Conservation (phyloP, 129 eudicot genomes). For the Rutidosis leptorrhynchoides region DNA sequence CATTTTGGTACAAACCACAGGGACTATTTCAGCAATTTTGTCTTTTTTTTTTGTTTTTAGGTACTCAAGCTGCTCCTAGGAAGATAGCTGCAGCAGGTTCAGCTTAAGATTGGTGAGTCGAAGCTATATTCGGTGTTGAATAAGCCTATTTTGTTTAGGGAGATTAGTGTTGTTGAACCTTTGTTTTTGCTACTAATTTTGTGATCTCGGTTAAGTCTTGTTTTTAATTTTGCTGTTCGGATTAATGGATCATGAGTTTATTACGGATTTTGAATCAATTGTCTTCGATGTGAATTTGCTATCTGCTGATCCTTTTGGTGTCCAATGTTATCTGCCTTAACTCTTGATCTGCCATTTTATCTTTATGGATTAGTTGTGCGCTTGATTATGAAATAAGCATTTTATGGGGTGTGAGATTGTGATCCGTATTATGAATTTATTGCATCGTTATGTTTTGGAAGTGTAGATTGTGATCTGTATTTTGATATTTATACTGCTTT, state of each 20-base stretch:
- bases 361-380: too few species aligned
- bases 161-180: slow-evolving; percentile 11
- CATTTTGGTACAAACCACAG: too few species aligned
- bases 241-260: not conserved
- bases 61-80: slow-evolving; percentile 66
- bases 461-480: too few species aligned
- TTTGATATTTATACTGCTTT: too few species aligned
- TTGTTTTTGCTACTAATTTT: slow-evolving; percentile 4
- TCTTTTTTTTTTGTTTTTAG: too few species aligned
- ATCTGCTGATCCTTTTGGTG: not conserved
- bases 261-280: not conserved
- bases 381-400: too few species aligned
- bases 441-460: too few species aligned
- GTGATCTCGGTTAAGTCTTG: not conserved
- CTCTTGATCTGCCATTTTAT: too few species aligned
- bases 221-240: not conserved
- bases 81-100: slow-evolving; percentile 45
- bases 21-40: too few species aligned
- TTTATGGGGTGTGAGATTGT: too few species aligned
- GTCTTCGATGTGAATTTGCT: not conserved
- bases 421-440: too few species aligned
- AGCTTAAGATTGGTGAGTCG: not conserved
- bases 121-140: slow-evolving; percentile 6
- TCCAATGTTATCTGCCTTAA: too few species aligned
- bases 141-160: slow-evolving; percentile 5